Conservation (phyloP, 768 basidiomycete genomes). For the Asterophora lycoperdoides region DNA sequence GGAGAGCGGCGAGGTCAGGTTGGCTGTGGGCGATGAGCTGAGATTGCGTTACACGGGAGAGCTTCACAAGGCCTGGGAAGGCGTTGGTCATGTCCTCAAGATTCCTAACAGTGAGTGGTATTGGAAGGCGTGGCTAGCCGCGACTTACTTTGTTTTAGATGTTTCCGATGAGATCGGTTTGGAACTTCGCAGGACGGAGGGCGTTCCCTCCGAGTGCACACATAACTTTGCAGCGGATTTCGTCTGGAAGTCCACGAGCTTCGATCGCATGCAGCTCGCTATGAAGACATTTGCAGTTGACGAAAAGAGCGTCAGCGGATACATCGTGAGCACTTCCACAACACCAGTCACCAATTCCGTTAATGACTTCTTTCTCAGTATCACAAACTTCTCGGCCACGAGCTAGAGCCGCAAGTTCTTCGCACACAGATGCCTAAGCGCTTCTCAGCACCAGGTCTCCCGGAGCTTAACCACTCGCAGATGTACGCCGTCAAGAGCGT, state of each 20-base stretch:
- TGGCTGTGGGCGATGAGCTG: slow-evolving; percentile 96
- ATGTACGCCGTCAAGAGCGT: slow-evolving; percentile 99
- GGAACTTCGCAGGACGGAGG: slow-evolving; percentile 86
- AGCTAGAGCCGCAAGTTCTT: slow-evolving; percentile 89
- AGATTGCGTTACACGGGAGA: slow-evolving; percentile 86
- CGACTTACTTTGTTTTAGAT: slow-evolving; percentile 44
- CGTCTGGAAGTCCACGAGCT: slow-evolving; percentile 99
- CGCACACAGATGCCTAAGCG: slow-evolving; percentile 94
- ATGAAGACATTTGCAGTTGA: slow-evolving; percentile 99
- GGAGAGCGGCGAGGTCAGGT: slow-evolving; percentile 94
- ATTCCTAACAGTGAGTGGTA: slow-evolving; percentile 87
- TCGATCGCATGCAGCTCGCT: slow-evolving; percentile 97
- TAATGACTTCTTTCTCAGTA: slow-evolving; percentile 50
- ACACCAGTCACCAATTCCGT: background rate
- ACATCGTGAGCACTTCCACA: slow-evolving; percentile 66
- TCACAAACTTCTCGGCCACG: slow-evolving; percentile 97
- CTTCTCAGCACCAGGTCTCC: slow-evolving; percentile 95
- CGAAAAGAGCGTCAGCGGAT: slow-evolving; percentile 98
- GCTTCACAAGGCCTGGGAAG: slow-evolving; percentile 92
- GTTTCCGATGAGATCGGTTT: slow-evolving; percentile 97
- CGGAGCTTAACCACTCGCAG: slow-evolving; percentile 98
- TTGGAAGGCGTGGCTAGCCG: background rate
- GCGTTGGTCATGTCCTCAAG: slow-evolving; percentile 97
- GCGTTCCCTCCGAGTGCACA: slow-evolving; percentile 89
- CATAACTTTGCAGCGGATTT: slow-evolving; percentile 98